A percentile compares a stretch with the other conserved stretches of the same genome.
Evolutionary conservation across 768 basidiomycete species (phyloP).

Genomic region (Leccinum uliginosum): DNA sequence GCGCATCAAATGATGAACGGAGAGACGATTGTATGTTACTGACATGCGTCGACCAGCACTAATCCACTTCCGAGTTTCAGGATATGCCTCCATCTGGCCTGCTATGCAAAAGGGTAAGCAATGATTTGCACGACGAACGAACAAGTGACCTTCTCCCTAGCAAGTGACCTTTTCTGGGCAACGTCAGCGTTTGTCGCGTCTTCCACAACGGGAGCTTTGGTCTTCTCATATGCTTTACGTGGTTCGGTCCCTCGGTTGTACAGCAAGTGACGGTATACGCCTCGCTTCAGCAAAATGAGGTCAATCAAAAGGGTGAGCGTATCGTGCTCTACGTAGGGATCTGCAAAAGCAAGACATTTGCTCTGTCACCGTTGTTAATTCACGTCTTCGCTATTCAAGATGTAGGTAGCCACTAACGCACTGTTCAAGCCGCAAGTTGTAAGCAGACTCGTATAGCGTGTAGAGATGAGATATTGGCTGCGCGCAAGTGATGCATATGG

Average conservation of each 20-base stretch:
- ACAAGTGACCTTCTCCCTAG: slow-evolving; percentile 26
- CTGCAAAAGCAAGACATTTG: slow-evolving; percentile 64
- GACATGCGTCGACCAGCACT: slow-evolving; percentile 70
- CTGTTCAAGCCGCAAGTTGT: slow-evolving; percentile 79
- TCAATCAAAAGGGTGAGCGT: slow-evolving; percentile 68
- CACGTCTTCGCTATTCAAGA: neutral
- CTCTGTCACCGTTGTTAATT: slow-evolving; percentile 35
- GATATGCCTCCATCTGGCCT: slow-evolving; percentile 63
- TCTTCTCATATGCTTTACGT: slow-evolving; percentile 35
- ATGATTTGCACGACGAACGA: neutral
- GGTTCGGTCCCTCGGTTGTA: slow-evolving; percentile 76
- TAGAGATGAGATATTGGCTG: slow-evolving; percentile 63
- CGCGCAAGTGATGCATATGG: slow-evolving; percentile 78
- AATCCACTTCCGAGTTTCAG: slow-evolving; percentile 54
- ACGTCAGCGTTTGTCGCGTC: neutral
- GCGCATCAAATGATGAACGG: slow-evolving; percentile 1
- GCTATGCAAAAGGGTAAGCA: slow-evolving; percentile 30
- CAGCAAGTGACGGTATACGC: slow-evolving; percentile 75
- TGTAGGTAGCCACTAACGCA: slow-evolving; percentile 53
- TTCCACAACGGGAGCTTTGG: neutral
- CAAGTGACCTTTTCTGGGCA: slow-evolving; percentile 1
- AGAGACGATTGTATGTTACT: slow-evolving; percentile 23
- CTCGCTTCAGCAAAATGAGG: slow-evolving; percentile 76
- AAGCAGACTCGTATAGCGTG: slow-evolving; percentile 73
- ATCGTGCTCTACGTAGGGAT: slow-evolving; percentile 87